Percentiles rank a stretch among this genome's conserved stretches.
Conservation (phyloP, 1,284 basidiomycete species). For the Sporisorium reilianum region DNA sequence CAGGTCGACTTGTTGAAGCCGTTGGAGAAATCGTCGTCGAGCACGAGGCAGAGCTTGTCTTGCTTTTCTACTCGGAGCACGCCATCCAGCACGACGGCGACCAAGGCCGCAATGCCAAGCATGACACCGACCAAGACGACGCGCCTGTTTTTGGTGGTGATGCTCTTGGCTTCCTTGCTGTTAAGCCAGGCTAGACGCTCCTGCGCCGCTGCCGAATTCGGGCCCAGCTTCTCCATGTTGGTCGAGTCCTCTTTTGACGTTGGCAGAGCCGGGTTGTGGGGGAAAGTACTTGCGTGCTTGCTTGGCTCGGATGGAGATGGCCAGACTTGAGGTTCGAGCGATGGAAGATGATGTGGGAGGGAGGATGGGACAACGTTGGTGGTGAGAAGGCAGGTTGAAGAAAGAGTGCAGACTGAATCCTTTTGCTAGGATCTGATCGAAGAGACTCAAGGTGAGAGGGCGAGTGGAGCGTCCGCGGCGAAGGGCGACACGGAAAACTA, state of each 20-base stretch:
- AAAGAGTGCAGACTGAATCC: too few species aligned
- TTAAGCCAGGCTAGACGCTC: slow-evolving; percentile 41
- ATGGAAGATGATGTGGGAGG: not conserved
- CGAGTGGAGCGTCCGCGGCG: too few species aligned
- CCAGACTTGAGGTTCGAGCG: not conserved
- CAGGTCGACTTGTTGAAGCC: slow-evolving; percentile 70
- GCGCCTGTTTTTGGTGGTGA: slow-evolving; percentile 38
- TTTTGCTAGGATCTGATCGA: not conserved
- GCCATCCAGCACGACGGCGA: slow-evolving; percentile 32
- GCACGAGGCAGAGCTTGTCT: slow-evolving; percentile 28
- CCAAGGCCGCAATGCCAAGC: slow-evolving; percentile 38
- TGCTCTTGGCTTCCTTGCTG: slow-evolving; percentile 33
- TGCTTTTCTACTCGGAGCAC: slow-evolving; percentile 34
- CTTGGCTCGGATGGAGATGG: slow-evolving; percentile 3
- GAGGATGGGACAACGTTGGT: not conserved
- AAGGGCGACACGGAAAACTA: not conserved
- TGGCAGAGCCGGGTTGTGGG: not conserved
- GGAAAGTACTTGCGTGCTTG: not conserved
- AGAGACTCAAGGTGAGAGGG: not conserved
- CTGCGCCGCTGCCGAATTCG: slow-evolving; percentile 20
- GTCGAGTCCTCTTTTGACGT: not conserved
- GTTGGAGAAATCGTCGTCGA: slow-evolving; percentile 28
- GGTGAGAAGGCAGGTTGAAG: not conserved
- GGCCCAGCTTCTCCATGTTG: slow-evolving; percentile 24
- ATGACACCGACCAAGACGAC: slow-evolving; percentile 30